Evolutionary conservation across 139 green algal genomes (phyloP), one percentile per base, ranked within the genome.

Genomic region (Picochlorum sp.): DNA sequence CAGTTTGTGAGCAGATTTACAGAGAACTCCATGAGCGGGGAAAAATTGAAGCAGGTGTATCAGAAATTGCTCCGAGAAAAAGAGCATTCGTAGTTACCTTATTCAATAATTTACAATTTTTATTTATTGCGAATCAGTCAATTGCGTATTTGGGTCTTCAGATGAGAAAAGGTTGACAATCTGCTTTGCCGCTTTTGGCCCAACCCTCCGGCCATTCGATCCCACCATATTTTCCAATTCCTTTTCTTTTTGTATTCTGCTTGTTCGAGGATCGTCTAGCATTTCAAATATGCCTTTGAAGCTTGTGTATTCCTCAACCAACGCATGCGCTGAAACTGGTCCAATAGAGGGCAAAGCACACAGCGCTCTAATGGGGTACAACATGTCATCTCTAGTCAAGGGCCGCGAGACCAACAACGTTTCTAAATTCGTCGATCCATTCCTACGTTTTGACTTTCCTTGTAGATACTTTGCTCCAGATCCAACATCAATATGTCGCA

Each of bases 51-150:
- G 49, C 56, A 71, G 3, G 49, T 63, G 26, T 65, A 94, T 7
- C 63, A 82, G 30, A 74, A 81, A 62, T 92, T 77, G 69, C 50
- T 5, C 45, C 62, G 41, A 67, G 88, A 71, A 65, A 77, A 89
- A 68, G 57, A 61, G 49, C 71, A 73, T 16, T 5, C 47, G n/a
- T 54, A 54, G 47, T 23, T 7, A 54, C 8, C 4, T 41, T 52
- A n/a, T 20, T 52, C 18, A 52, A 23, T 24, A 52, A 52, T n/a
- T 52, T 20, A 52, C 5, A 23, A 23, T 52, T 52, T 52, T 52
- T 52, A 23, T 24, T 52, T n/a, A 23, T 52, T 52, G 15, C 0
- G 16, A n/a, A n/a, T n/a, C 16, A 52, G 16, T 24, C 47, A 54
- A 20, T 26, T 26, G 47, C n/a, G 47, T 21, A 20, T 26, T 54